Conservation (phyloP, 148 eudicot genomes). For the Chenopodium suecicum region DNA sequence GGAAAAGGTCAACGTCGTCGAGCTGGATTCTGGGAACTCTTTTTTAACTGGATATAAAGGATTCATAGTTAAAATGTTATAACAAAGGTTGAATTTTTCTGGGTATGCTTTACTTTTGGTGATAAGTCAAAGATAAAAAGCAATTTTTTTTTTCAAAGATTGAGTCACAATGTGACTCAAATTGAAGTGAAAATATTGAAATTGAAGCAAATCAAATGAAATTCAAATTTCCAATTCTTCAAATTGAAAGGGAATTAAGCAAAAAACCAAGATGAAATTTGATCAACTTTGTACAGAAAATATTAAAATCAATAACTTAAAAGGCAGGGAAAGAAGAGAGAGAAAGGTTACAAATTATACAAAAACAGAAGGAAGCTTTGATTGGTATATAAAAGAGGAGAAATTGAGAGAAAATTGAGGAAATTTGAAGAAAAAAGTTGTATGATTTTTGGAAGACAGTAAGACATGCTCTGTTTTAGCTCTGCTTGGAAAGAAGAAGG, state of each 20-base stretch:
- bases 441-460: slow-evolving; percentile 6
- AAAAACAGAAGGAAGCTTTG: neutral
- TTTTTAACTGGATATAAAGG: slow-evolving; percentile 51
- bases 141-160: neutral
- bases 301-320: neutral
- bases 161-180: neutral
- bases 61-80: slow-evolving; percentile 39
- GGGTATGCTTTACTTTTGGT: neutral
- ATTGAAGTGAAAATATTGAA: neutral
- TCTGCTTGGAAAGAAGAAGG: slow-evolving; percentile 23
- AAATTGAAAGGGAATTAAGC: neutral
- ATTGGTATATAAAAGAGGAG: neutral
- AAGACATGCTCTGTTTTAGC: slow-evolving; percentile 24
- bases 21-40: slow-evolving; percentile 52
- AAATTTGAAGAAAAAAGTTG: neutral
- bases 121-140: neutral
- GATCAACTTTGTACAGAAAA: neutral
- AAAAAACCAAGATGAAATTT: slow-evolving; percentile 8
- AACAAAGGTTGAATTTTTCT: neutral
- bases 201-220: slow-evolving; percentile 4
- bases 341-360: neutral
- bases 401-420: too few species aligned
- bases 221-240: neutral
- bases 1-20: slow-evolving; percentile 24
- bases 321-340: neutral